Percentiles rank a stretch among this genome's conserved stretches.
phyloP scores from a whole-genome alignment of 768 basidiomycete genomes.

The Phallus indusiatus region DNA sequence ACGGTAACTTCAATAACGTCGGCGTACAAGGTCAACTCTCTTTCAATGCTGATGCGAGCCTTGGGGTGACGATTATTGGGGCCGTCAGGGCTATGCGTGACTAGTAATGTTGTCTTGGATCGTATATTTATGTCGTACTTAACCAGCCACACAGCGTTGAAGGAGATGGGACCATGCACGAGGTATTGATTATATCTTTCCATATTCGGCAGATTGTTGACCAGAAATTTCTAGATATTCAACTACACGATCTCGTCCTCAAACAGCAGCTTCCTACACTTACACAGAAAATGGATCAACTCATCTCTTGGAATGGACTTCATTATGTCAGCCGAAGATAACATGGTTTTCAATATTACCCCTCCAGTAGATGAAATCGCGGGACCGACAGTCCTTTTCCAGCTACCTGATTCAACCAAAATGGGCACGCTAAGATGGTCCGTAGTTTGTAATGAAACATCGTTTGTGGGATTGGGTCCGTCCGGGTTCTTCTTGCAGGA shows the following conservation, averaged over 20 bases:
- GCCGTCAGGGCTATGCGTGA: slow-evolving; percentile 32
- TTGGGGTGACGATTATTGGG: slow-evolving; percentile 35
- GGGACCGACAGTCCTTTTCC: slow-evolving; percentile 27
- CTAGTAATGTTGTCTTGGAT: slow-evolving; percentile 12
- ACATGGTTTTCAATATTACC: slow-evolving; percentile 24
- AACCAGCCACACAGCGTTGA: slow-evolving; percentile 26
- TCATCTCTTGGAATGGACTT: slow-evolving; percentile 23
- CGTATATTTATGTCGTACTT: not conserved
- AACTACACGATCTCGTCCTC: slow-evolving; percentile 32
- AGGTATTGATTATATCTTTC: not conserved
- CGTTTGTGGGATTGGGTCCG: slow-evolving; percentile 25
- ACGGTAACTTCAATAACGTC: slow-evolving; percentile 21
- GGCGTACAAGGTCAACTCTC: slow-evolving; percentile 30
- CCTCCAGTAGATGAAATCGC: slow-evolving; percentile 24
- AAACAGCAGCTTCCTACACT: slow-evolving; percentile 25
- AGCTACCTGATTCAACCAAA: slow-evolving; percentile 17
- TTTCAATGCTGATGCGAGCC: slow-evolving; percentile 25
- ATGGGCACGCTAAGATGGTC: slow-evolving; percentile 19
- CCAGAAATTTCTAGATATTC: slow-evolving; percentile 25
- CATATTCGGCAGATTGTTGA: not conserved
- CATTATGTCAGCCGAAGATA: slow-evolving; percentile 24
- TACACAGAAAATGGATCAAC: slow-evolving; percentile 35
- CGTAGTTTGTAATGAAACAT: slow-evolving; percentile 31
- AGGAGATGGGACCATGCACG: slow-evolving; percentile 25
- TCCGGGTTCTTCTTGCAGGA: slow-evolving; percentile 24